Base-by-base conservation (phyloP, 768 basidiomycete genomes). In the Pleurotus citrinopileatus region DNA sequence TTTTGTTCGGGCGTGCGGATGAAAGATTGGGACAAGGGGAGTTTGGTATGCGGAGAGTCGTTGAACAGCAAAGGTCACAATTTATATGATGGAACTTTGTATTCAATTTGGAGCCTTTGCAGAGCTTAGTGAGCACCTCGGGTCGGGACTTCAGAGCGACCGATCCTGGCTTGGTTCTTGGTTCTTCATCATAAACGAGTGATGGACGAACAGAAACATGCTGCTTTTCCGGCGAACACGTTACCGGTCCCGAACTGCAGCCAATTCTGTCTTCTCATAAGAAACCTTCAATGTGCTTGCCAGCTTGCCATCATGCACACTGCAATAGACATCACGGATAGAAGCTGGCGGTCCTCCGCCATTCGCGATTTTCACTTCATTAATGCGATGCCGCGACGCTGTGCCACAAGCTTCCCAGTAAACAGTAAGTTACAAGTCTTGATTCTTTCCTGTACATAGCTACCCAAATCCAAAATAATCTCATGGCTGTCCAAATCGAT, bases 201-300 rank as follows among this genome's bases (percentile, higher is more conserved):
- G 12, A 27, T 9, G n/a, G n/a, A n/a, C n/a, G n/a, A n/a, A n/a
- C n/a, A n/a, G n/a, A n/a, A n/a, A n/a, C n/a, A n/a, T n/a, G n/a
- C n/a, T n/a, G n/a, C n/a, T 44, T 44, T 20, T 8, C 43, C 43
- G 43, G 43, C 25, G 19, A 44, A 22, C 5, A 9, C 19, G 23
- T 44, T 25, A 23, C 43, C 43, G 43, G 43, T 9, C 7, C 43
- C 43, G 43, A 44, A 44, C 38, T n/a, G n/a, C n/a, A n/a, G 38
- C 38, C 13, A 40, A 12, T 32, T 32, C 29, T 32, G n/a, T n/a
- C n/a, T n/a, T n/a, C n/a, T n/a, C 32, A 34, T 34, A 34, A 34
- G 32, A 34, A 34, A n/a, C 2, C n/a, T 9, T 34, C 32, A 10
- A n/a, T n/a, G n/a, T n/a, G n/a, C n/a, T n/a, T n/a, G n/a, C n/a